Evolutionary conservation across 2,329 filamentous ascomycete genomes (phyloP).

Genomic region (Venturia aucupariae): DNA sequence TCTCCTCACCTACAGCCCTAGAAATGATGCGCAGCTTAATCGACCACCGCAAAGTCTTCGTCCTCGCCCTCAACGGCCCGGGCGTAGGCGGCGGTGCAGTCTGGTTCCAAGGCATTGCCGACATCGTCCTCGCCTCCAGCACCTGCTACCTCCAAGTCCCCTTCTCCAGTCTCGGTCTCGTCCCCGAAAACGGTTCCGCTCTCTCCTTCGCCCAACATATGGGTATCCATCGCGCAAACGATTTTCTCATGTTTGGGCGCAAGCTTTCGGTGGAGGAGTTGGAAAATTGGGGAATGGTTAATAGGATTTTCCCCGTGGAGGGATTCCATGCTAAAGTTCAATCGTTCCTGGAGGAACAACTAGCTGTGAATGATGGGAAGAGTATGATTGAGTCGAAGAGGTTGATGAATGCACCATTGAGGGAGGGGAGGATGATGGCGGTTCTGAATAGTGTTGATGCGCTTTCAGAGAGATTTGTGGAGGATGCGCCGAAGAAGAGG

Average conservation of each 20-base stretch:
- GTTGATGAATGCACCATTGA: slow-evolving; percentile 38
- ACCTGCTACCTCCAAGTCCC: slow-evolving; percentile 40
- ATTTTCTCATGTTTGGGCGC: slow-evolving; percentile 44
- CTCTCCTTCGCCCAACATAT: slow-evolving; percentile 38
- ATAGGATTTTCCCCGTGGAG: slow-evolving; percentile 34
- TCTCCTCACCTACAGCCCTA: slow-evolving; percentile 16
- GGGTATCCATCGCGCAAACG: slow-evolving; percentile 42
- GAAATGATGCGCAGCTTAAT: slow-evolving; percentile 38
- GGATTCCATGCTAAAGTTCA: slow-evolving; percentile 35
- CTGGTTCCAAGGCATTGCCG: slow-evolving; percentile 40
- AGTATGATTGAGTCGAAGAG: slow-evolving; percentile 46
- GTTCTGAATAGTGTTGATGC: slow-evolving; percentile 41
- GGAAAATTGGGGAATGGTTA: slow-evolving; percentile 37
- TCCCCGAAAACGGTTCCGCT: slow-evolving; percentile 41
- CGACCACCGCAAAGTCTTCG: slow-evolving; percentile 42
- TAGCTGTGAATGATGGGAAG: slow-evolving; percentile 40
- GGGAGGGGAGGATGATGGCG: slow-evolving; percentile 37
- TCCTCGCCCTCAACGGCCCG: slow-evolving; percentile 43
- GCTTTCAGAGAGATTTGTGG: slow-evolving; percentile 40
- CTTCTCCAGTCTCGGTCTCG: slow-evolving; percentile 39
- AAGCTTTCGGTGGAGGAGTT: slow-evolving; percentile 37
- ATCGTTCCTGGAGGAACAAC: slow-evolving; percentile 34
- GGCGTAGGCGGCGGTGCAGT: slow-evolving; percentile 42
- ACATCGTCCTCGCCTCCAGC: slow-evolving; percentile 39
- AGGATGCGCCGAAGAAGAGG: slow-evolving; percentile 34